A percentile compares a stretch with the other conserved stretches of the same genome.
Evolutionary conservation across 2,329 filamentous ascomycete genomes (phyloP).

Genomic region (Penicillium crustosum): DNA sequence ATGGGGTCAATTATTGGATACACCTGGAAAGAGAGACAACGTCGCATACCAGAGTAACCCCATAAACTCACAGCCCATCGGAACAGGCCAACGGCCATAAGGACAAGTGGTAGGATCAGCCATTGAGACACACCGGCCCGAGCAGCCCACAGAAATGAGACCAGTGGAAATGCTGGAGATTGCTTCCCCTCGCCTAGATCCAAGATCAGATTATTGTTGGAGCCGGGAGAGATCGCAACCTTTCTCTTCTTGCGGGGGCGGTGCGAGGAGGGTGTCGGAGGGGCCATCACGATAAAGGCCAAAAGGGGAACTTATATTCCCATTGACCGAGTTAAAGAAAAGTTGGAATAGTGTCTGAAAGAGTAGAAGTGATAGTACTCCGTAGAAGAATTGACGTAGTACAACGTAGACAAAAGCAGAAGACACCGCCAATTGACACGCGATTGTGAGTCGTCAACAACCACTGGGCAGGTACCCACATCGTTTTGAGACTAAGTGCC

Average conservation of each 20-base stretch:
- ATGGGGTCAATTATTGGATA: conserved; percentile 11
- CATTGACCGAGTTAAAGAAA: conserved; percentile 22
- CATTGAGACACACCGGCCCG: conserved; percentile 82
- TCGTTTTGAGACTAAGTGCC: conserved; percentile 16
- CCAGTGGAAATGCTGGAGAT: conserved; percentile 79
- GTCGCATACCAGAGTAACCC: conserved; percentile 81
- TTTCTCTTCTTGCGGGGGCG: conserved; percentile 50
- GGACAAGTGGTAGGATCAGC: conserved; percentile 80
- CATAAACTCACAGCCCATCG: conserved; percentile 90
- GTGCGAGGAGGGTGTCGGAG: conserved; percentile 36
- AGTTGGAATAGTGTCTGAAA: neutral
- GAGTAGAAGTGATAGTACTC: neutral
- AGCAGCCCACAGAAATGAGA: conserved; percentile 91
- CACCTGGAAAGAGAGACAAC: neutral
- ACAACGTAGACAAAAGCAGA: neutral
- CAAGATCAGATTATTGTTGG: conserved; percentile 45
- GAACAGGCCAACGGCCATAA: conserved; percentile 90
- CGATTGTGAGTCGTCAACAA: conserved; percentile 8
- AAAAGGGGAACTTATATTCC: conserved; percentile 18
- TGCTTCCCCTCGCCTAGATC: conserved; percentile 48
- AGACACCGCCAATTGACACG: conserved; percentile 14
- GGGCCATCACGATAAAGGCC: conserved; percentile 27
- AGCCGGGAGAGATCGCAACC: conserved; percentile 34
- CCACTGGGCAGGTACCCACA: conserved; percentile 24
- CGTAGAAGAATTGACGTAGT: conserved; percentile 1